These are phyloP conservation scores for Rhizopus stolonifer DNA, from an alignment of 371 early-diverging fungal genomes.

Conservation along the genomic window DNA sequence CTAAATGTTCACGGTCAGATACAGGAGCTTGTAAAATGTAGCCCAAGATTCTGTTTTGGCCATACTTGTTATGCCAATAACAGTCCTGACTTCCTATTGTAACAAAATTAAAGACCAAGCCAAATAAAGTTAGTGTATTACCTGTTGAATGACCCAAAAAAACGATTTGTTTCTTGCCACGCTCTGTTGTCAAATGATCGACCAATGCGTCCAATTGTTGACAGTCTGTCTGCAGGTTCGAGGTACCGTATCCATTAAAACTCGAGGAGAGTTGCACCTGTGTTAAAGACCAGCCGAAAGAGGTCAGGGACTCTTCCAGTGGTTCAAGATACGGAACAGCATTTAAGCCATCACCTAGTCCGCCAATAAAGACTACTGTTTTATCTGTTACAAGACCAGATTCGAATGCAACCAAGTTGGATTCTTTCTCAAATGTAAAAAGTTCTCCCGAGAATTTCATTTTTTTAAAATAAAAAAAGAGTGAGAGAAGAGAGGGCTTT, in stretches of 20 bases:
- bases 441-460: slow-evolving; percentile 25
- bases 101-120: background rate
- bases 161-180: slow-evolving; percentile 41
- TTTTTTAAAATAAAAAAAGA: slow-evolving; percentile 1
- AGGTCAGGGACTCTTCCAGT: slow-evolving; percentile 24
- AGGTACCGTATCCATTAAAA: slow-evolving; percentile 49
- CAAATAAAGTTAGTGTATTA: background rate
- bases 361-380: slow-evolving; percentile 49
- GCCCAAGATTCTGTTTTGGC: slow-evolving; percentile 34
- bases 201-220: slow-evolving; percentile 46
- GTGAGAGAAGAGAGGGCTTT: background rate
- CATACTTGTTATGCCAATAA: slow-evolving; percentile 43
- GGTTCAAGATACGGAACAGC: slow-evolving; percentile 44
- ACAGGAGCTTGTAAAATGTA: slow-evolving; percentile 56
- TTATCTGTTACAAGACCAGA: slow-evolving; percentile 33
- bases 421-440: slow-evolving; percentile 18
- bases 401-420: slow-evolving; percentile 47
- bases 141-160: slow-evolving; percentile 59
- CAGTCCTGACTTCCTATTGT: slow-evolving; percentile 49
- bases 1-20: slow-evolving; percentile 50
- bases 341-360: slow-evolving; percentile 51
- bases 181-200: slow-evolving; percentile 25
- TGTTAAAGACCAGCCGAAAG: slow-evolving; percentile 40
- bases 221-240: slow-evolving; percentile 40
- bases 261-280: slow-evolving; percentile 54